Evolutionary conservation across 1,139 yeast species (phyloP).

Genomic region (Debaryomycetaceae sp.): DNA sequence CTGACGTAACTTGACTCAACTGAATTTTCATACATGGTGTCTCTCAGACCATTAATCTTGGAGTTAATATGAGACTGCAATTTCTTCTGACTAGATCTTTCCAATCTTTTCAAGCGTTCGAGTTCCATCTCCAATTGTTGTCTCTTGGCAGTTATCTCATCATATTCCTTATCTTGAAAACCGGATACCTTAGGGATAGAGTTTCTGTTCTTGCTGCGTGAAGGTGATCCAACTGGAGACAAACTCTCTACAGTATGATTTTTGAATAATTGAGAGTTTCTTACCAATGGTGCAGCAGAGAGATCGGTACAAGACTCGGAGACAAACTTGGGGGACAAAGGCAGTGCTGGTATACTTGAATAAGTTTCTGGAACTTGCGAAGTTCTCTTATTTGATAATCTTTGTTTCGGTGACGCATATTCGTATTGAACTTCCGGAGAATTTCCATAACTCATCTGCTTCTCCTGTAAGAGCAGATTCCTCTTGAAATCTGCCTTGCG

Average conservation of each 20-base stretch:
- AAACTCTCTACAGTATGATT: slow-evolving; percentile 26
- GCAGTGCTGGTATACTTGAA: neutral
- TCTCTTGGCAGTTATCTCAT: slow-evolving; percentile 31
- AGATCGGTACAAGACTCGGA: slow-evolving; percentile 13
- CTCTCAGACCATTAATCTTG: neutral
- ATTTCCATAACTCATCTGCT: slow-evolving; percentile 9
- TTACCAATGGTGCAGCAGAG: slow-evolving; percentile 5
- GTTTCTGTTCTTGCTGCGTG: neutral
- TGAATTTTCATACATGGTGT: slow-evolving; percentile 6
- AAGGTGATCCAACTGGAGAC: slow-evolving; percentile 24
- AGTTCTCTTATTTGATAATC: neutral
- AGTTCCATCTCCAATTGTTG: slow-evolving; percentile 41
- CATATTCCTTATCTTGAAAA: slow-evolving; percentile 7
- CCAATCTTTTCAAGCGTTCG: slow-evolving; percentile 35
- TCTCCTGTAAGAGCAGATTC: slow-evolving; percentile 16
- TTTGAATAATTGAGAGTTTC: slow-evolving; percentile 11
- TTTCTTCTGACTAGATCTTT: slow-evolving; percentile 22
- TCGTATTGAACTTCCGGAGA: neutral
- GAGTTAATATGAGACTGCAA: neutral
- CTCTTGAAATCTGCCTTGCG: slow-evolving; percentile 9
- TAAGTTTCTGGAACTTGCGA: neutral
- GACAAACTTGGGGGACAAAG: neutral
- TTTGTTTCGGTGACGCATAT: neutral
- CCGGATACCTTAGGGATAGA: neutral
- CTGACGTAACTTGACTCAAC: slow-evolving; percentile 32